Base-by-base conservation (phyloP, 2,329 filamentous ascomycete species). In the Zymoseptoria tritici region DNA sequence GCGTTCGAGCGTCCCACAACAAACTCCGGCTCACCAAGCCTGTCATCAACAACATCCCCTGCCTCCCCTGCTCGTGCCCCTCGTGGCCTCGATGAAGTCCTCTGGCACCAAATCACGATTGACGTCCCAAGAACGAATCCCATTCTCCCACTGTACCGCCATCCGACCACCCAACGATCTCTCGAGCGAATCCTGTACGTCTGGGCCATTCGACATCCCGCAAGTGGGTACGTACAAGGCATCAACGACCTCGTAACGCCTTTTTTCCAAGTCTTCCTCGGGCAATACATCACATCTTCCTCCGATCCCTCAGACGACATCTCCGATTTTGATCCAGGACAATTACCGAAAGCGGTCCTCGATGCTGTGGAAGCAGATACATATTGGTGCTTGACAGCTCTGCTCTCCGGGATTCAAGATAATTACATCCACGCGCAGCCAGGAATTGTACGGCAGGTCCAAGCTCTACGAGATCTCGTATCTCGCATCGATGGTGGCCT, bases 61-160 rank as follows among this genome's bases (percentile, higher is more conserved):
- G 57, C 49, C 1, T 68, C 73, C 6, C 76, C 75, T 68, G 85
- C 90, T 63, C 82, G 85, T 51, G 80, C 82, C 63, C 85, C 86
- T 2, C 84, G 90, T 57, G 93, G 92, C 2, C 78, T 99, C 19
- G 95, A 99, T 68, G 94, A 99, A 78, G 89, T 91, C n/a, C 86
- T 99, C 60, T 99, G 94, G 94, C 94, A 99, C 77, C 94, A 99
- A 72, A 97, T 99, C 76, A 97, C 91, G 75, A 99, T 99, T 70
- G 94, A 99, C 72, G 90, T 97, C 21, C 94, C 94, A 2, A 85
- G 94, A 55, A 99, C 94, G 3, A 97, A 96, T 72, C 94, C 94
- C 9, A 94, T 97, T 75, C 87, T 99, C 57, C 90, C 95, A 67
- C 81, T 99, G 0, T 99, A 99, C 76, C 85, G 90, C 66, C 97